A percentile compares a stretch with the other conserved stretches of the same genome.
These are phyloP conservation scores for Candida xyloterini DNA, from an alignment of 805 yeast species.

Conservation along the genomic window DNA sequence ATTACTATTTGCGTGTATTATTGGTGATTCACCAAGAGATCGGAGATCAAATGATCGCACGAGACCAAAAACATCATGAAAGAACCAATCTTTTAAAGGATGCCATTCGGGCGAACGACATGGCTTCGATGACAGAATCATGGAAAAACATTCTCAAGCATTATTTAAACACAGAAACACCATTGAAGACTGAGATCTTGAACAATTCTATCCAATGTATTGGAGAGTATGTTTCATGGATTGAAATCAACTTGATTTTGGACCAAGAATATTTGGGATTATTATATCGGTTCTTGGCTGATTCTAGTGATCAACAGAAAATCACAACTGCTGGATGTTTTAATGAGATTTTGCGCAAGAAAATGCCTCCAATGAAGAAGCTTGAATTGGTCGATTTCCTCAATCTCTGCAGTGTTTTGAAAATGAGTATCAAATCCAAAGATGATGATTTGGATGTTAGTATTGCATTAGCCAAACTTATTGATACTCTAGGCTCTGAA, in stretches of 20 bases:
- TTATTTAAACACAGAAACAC: constrained; percentile 29
- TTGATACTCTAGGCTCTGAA: constrained; percentile 74
- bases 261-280: constrained; percentile 54
- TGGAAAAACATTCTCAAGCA: constrained; percentile 62
- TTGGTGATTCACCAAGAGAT: constrained; percentile 82
- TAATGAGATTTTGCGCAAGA: constrained; percentile 52
- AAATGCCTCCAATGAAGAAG: constrained; percentile 55
- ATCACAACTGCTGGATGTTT: constrained; percentile 56
- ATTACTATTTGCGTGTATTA: constrained; percentile 72
- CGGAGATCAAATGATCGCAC: constrained; percentile 82
- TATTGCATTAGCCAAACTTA: constrained; percentile 71
- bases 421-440: constrained; percentile 38
- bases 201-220: constrained; percentile 60
- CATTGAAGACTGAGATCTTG: constrained; percentile 43
- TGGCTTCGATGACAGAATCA: constrained; percentile 56
- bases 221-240: constrained; percentile 92
- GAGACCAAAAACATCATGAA: constrained; percentile 59
- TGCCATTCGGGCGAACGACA: constrained; percentile 71
- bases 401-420: constrained; percentile 56
- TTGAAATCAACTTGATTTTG: constrained; percentile 73
- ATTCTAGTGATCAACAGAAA: constrained; percentile 41
- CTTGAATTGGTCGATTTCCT: constrained; percentile 66
- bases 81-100: constrained; percentile 78
- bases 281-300: constrained; percentile 54
- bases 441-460: constrained; percentile 59